Conservation (phyloP, 1,284 basidiomycete genomes). For the Mycena citricolor region DNA sequence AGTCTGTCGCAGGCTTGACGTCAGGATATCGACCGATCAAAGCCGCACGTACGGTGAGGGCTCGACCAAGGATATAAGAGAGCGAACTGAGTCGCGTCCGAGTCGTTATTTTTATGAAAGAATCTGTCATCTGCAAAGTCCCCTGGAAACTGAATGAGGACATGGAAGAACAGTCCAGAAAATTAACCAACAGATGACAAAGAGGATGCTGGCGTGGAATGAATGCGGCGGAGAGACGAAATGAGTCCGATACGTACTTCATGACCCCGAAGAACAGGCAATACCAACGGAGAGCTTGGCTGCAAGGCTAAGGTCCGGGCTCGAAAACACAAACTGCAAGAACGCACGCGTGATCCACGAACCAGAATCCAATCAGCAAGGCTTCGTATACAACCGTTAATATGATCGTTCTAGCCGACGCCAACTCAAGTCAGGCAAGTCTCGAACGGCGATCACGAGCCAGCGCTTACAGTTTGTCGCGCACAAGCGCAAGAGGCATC, state of each 20-base stretch:
- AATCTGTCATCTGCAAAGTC: conserved; percentile 83
- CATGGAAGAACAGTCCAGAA: conserved; percentile 1
- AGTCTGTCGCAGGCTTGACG: conserved; percentile 44
- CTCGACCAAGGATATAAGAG: conserved; percentile 65
- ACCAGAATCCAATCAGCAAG: conserved; percentile 80
- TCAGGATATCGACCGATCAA: conserved; percentile 4
- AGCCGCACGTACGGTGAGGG: conserved; percentile 55
- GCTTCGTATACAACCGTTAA: conserved; percentile 74
- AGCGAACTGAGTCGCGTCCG: conserved; percentile 77
- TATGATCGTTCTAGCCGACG: conserved; percentile 63
- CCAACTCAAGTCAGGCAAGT: conserved; percentile 2
- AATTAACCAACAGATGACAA: conserved; percentile 64
- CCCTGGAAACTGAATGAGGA: conserved; percentile 47
- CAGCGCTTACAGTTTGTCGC: conserved; percentile 72
- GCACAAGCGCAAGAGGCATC: conserved; percentile 72
- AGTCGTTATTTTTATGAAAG: conserved; percentile 83
- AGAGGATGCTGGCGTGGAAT: conserved; percentile 55
- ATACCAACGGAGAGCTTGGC: conserved; percentile 74
- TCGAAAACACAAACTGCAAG: conserved; percentile 6
- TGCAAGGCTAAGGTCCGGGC: conserved; percentile 16
- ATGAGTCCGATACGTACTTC: conserved; percentile 64
- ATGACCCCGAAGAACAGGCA: conserved; percentile 79
- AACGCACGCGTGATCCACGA: conserved; percentile 76
- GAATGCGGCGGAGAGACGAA: conserved; percentile 6
- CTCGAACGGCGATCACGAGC: conserved; percentile 3